Base-by-base conservation (phyloP, 2,329 filamentous ascomycete genomes). In the Beauveria sp. region DNA sequence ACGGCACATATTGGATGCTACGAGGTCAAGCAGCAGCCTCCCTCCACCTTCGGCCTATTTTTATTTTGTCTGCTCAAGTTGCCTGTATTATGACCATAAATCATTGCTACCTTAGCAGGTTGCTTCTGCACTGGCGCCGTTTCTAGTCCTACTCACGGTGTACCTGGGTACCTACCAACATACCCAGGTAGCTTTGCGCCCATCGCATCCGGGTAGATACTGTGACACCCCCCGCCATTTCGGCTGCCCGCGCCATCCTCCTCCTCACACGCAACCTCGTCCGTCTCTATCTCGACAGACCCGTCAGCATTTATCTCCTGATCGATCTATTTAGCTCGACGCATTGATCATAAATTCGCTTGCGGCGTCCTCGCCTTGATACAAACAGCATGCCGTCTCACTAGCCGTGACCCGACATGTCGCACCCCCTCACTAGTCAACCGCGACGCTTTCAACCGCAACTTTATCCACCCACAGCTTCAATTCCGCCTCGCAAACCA, bases 361-460 rank as follows among this genome's bases (percentile, higher is more conserved):
- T 24, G 37, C 37, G 16, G 20, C 56, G n/a, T 24, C 43, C 40
- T 48, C 20, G 22, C 30, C 55, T 41, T 50, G 30, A 41, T 18
- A 20, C 5, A 24, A 34, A 28, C 55, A 57, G 18, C 30, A 50
- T 41, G 55, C n/a, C 44, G 44, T 50, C 44, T 28, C 44, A 30
- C 55, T 50, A 50, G 47, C 10, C 47, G 37, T 43, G 34, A 43
- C n/a, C 34, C 37, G 46, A 44, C 47, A 43, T 58, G 55, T 51
- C 37, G 55, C 55, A 43, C 24, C 55, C 55, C 56, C 56, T 59
- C 56, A 59, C 40, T 16, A 24, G 55, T 37, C 47, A 52, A 18
- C 26, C 44, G 47, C 34, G 24, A 59, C 47, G 24, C 24, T 34
- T 40, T 52, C 37, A 16, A 34, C n/a, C 37, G 9, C 40, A 9